These are phyloP conservation scores for Beauveria varroae DNA, from an alignment of 2,329 filamentous ascomycete genomes.

Conservation along the genomic window DNA sequence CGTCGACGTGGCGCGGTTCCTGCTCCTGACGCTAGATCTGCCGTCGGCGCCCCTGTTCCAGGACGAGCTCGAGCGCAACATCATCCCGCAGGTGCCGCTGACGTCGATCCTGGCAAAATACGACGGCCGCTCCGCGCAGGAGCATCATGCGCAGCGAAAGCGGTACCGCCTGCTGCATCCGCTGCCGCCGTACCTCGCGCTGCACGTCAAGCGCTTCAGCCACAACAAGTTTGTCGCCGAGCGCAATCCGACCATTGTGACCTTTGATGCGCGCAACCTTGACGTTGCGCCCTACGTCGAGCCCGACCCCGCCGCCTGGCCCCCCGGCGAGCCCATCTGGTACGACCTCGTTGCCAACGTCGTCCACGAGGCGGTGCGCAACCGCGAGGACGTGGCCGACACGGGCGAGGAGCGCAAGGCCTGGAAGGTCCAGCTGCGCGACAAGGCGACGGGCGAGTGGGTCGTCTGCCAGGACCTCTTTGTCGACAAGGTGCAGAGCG, in stretches of 20 bases:
- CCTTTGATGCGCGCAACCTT: constrained; percentile 75
- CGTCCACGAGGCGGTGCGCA: constrained; percentile 73
- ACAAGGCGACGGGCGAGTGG: constrained; percentile 80
- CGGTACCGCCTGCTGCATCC: constrained; percentile 87
- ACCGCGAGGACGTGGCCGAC: constrained; percentile 77
- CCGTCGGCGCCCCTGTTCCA: constrained; percentile 91
- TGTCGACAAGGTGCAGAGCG: constrained; percentile 80
- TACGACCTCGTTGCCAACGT: constrained; percentile 97
- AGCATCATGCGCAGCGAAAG: constrained; percentile 80
- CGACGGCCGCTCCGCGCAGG: constrained; percentile 79
- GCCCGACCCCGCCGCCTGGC: constrained; percentile 65
- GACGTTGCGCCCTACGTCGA: constrained; percentile 90
- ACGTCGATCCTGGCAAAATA: constrained; percentile 84
- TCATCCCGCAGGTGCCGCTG: constrained; percentile 87
- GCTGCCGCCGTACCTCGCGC: constrained; percentile 80
- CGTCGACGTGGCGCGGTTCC: constrained; percentile 69
- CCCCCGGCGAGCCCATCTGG: constrained; percentile 73
- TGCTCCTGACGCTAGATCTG: constrained; percentile 88
- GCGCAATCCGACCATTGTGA: constrained; percentile 96
- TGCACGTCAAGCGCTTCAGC: constrained; percentile 96
- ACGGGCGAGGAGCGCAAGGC: constrained; percentile 81
- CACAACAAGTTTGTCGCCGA: constrained; percentile 95
- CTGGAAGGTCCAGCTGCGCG: constrained; percentile 86
- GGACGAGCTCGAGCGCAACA: constrained; percentile 88
- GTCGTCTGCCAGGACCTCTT: constrained; percentile 89